A percentile compares a stretch with the other conserved stretches of the same genome.
Evolutionary conservation across 257 asterid species (phyloP).

Genomic region (Ballota nigra): DNA sequence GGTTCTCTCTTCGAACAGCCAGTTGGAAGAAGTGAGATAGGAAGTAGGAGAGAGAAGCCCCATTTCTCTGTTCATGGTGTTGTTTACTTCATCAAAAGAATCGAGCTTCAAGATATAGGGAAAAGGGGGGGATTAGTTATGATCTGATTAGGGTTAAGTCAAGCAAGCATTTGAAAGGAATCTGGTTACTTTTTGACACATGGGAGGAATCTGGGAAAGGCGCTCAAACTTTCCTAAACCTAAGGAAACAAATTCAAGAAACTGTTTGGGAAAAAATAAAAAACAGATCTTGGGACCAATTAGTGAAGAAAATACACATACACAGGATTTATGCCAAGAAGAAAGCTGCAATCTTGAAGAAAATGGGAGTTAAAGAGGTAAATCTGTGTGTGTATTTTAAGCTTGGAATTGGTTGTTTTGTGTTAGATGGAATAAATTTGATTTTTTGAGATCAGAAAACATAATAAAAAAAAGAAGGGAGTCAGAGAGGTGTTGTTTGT

Average conservation of each 20-base stretch:
- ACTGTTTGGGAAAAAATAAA: slow-evolving; percentile 9
- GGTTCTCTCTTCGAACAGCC: slow-evolving; percentile 55
- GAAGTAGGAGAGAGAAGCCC: slow-evolving; percentile 45
- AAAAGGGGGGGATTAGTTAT: slow-evolving; percentile 14
- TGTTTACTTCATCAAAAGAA: slow-evolving; percentile 12
- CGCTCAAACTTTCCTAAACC: slow-evolving; percentile 50
- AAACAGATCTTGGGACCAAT: slow-evolving; percentile 36
- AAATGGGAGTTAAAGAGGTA: slow-evolving; percentile 4
- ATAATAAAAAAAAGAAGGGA: slow-evolving; percentile 6
- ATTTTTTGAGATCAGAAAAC: slow-evolving; percentile 1
- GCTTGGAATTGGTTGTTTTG: background rate
- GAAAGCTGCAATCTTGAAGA: slow-evolving; percentile 6
- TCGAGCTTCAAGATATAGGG: background rate
- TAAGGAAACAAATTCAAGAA: slow-evolving; percentile 34
- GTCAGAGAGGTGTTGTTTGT: slow-evolving; percentile 27
- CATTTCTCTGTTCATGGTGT: slow-evolving; percentile 50
- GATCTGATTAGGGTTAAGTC: slow-evolving; percentile 32
- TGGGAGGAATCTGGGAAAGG: slow-evolving; percentile 68
- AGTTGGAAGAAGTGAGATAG: slow-evolving; percentile 29
- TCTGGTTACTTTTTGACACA: slow-evolving; percentile 47
- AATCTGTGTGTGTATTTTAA: background rate
- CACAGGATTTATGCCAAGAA: slow-evolving; percentile 14
- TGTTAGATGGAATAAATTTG: slow-evolving; percentile 21
- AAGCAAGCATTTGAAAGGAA: slow-evolving; percentile 32
- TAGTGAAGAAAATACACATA: slow-evolving; percentile 14